Base-by-base conservation (phyloP, 352 stramenopile genomes). In the Pythium myriotylum region DNA sequence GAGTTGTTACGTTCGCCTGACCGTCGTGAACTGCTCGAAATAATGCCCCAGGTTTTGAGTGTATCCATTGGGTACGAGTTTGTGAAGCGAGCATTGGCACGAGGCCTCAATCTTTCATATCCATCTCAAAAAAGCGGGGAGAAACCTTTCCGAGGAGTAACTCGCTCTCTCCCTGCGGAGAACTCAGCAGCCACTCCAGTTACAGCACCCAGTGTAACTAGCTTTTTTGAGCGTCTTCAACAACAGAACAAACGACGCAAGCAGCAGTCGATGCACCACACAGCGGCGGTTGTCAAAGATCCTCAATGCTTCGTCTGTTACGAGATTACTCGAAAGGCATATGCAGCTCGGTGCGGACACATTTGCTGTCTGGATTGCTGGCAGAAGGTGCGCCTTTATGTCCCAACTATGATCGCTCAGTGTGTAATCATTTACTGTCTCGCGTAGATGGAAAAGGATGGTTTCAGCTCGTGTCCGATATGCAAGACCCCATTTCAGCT, bases 231-330 rank as follows among this genome's bases (percentile, higher is more conserved):
- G 22, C 70, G 73, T 22, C 78, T 93, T 52, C 72, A 92, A 51
- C 79, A 89, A 35, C 83, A 85, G 43, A 81, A 77, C 35, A 77
- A 76, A 27, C 82, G 61, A 14, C 46, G 80, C 42, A 84, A 77
- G 20, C 56, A 79, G 13, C 59, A 77, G 12, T 45, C 55, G 5
- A 22, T 40, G 4, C 51, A 53, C 0, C 61, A 73, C 16, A 47
- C 74, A 17, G 84, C 69, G 33, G 76, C 80, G 16, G 59, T 90
- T 10, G 73, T 95, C 16, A 77, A 90, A 45, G 76, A 93, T 27
- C 86, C 86, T 3, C 86, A 95, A 66, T 95, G 86, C 46, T 77
- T 87, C 33, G 86, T 95, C 23, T 95, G 86, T 66, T 94, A 91
- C 58, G 84, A 95, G 40, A 87, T 94, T 29, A 77, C 80, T 0